These are phyloP conservation scores for Delitschia confertaspora DNA, from an alignment of 495 filamentous ascomycete species.

Conservation along the genomic window DNA sequence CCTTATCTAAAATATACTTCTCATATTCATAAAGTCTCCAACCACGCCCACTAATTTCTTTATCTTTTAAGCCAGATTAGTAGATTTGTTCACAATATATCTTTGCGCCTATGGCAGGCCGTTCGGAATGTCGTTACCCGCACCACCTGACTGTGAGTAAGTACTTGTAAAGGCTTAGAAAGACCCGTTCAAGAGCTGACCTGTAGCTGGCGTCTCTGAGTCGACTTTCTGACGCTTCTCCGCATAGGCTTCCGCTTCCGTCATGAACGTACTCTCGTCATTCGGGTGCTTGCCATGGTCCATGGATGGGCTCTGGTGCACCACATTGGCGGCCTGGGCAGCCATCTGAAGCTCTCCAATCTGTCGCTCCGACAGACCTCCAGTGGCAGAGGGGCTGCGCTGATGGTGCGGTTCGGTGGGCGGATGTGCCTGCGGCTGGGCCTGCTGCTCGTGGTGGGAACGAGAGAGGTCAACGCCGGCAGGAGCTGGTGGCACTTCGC, in stretches of 20 bases:
- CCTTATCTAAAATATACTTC: too few relatives aligned
- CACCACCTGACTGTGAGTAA: too few relatives aligned
- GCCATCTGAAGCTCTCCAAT: conserved; percentile 30
- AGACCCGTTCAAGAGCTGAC: too few relatives aligned
- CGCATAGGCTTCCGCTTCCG: conserved; percentile 12
- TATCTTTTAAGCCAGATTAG: too few relatives aligned
- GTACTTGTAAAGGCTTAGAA: neutral
- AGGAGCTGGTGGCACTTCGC: conserved; percentile 77
- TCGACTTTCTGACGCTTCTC: conserved; percentile 27
- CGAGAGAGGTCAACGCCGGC: conserved; percentile 48
- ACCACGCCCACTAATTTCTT: too few relatives aligned
- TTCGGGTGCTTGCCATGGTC: conserved; percentile 23
- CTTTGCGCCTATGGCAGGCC: too few relatives aligned
- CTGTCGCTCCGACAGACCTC: conserved; percentile 24
- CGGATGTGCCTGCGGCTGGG: conserved; percentile 8
- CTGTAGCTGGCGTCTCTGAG: conserved; percentile 15
- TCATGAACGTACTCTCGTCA: conserved; percentile 20
- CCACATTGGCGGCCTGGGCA: conserved; percentile 24
- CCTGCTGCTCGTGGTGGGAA: conserved; percentile 23
- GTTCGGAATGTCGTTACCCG: too few relatives aligned
- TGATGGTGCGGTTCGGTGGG: conserved; percentile 2
- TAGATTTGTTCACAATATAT: too few relatives aligned
- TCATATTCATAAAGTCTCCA: too few relatives aligned
- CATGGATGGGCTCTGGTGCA: conserved; percentile 20
- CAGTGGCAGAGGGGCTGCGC: conserved; percentile 6